A percentile compares a stretch with the other conserved stretches of the same genome.
These are phyloP conservation scores for Rhizopus arrhizus DNA, from an alignment of 371 early-diverging fungal genomes.

Conservation along the genomic window DNA sequence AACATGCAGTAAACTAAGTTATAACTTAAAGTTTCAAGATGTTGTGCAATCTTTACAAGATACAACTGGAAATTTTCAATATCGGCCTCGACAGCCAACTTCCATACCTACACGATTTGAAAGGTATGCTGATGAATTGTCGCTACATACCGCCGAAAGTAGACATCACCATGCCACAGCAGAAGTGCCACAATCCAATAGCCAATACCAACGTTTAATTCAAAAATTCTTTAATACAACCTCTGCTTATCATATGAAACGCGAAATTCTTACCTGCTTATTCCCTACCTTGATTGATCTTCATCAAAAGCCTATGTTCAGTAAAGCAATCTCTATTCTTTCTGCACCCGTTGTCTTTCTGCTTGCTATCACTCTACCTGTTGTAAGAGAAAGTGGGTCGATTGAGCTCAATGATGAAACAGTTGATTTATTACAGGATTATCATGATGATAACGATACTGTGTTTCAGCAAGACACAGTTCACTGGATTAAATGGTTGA, in stretches of 20 bases:
- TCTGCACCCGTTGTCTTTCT: slow-evolving; percentile 60
- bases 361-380: slow-evolving; percentile 60
- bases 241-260: slow-evolving; percentile 4
- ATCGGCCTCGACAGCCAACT: slow-evolving; percentile 4
- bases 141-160: slow-evolving; percentile 27
- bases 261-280: slow-evolving; percentile 29
- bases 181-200: not conserved
- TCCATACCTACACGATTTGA: slow-evolving; percentile 4
- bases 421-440: slow-evolving; percentile 32
- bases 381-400: slow-evolving; percentile 46
- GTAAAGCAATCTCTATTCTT: slow-evolving; percentile 54
- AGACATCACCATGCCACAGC: not conserved
- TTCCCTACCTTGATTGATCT: slow-evolving; percentile 61
- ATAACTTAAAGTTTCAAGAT: slow-evolving; percentile 48
- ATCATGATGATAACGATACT: slow-evolving; percentile 19
- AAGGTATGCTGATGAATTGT: slow-evolving; percentile 21
- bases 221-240: slow-evolving; percentile 9
- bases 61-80: slow-evolving; percentile 17
- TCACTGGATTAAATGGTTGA: slow-evolving; percentile 53
- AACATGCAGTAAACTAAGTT: not conserved
- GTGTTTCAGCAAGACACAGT: slow-evolving; percentile 5
- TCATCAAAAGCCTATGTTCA: slow-evolving; percentile 51
- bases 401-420: slow-evolving; percentile 35
- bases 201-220: not conserved
- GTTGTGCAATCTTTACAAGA: slow-evolving; percentile 51